These are phyloP conservation scores for Micractinium conductrix DNA, from an alignment of 139 green algal species.

Conservation along the genomic window DNA sequence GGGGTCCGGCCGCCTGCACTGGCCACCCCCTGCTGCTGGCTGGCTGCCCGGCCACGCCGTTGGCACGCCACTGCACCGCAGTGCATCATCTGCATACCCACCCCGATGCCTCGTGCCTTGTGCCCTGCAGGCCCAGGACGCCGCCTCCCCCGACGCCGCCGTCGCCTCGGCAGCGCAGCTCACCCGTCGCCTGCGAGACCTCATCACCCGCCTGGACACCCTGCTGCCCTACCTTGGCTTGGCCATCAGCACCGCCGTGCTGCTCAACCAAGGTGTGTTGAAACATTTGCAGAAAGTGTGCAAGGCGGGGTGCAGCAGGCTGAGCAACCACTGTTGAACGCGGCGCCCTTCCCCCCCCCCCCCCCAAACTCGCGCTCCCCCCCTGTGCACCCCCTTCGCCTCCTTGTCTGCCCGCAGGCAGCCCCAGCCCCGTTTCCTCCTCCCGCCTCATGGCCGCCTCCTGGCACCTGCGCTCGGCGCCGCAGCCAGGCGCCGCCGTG, in stretches of 20 bases:
- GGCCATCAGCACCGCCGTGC: neutral
- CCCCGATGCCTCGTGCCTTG: no score
- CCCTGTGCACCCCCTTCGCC: neutral
- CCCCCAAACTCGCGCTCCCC: neutral
- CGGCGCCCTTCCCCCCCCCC: neutral
- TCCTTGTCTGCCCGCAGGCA: neutral
- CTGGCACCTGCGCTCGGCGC: slow-evolving; percentile 9
- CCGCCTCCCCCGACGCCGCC: neutral
- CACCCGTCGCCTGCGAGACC: slow-evolving; percentile 1
- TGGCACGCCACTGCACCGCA: no score
- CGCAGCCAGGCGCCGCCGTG: neutral
- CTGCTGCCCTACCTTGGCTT: slow-evolving; percentile 24
- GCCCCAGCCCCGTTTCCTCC: neutral
- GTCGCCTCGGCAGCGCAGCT: slow-evolving; percentile 11
- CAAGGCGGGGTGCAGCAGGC: no score
- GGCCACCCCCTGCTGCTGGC: neutral
- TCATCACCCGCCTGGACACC: slow-evolving; percentile 5
- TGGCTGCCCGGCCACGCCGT: no score
- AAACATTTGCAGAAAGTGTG: neutral
- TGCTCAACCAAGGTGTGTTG: slow-evolving; percentile 16
- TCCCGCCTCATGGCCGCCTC: slow-evolving; percentile 23
- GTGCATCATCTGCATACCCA: no score
- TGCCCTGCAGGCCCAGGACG: slow-evolving; percentile 16
- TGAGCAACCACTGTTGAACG: neutral
- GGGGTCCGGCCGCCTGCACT: no score